Evolutionary conservation across 1,139 yeast genomes (phyloP).

Genomic region (Suhomyces taliae): DNA sequence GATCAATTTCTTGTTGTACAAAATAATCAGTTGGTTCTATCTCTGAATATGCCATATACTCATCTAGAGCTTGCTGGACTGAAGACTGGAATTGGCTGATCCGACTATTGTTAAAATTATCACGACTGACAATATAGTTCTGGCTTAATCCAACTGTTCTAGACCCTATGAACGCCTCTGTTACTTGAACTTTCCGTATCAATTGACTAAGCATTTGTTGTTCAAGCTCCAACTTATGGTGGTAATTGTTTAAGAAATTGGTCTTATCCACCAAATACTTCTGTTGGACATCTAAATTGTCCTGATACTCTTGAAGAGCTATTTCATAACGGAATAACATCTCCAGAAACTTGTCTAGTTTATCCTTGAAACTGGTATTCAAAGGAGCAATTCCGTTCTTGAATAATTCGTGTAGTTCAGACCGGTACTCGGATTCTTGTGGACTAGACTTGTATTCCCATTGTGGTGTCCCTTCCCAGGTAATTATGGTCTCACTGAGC

Average conservation of each 20-base stretch:
- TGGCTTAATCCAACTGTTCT: background rate
- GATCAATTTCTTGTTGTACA: no score
- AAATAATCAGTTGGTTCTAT: no score
- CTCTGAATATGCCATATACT: no score
- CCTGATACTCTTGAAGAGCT: slow-evolving; percentile 2
- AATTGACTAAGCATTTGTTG: slow-evolving; percentile 1
- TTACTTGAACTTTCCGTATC: slow-evolving; percentile 2
- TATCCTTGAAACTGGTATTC: background rate
- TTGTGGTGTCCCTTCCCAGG: background rate
- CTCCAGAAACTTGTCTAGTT: background rate
- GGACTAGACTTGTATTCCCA: slow-evolving; percentile 2
- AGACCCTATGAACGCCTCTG: slow-evolving; percentile 2
- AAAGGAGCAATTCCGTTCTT: background rate
- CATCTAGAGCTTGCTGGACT: no score
- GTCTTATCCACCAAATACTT: slow-evolving; percentile 4
- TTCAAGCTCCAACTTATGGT: background rate
- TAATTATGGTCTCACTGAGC: background rate
- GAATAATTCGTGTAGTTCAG: background rate
- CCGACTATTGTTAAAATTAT: no score
- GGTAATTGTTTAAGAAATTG: slow-evolving; percentile 2
- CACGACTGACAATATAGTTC: no score
- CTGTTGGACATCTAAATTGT: slow-evolving; percentile 4
- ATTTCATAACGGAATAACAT: slow-evolving; percentile 5
- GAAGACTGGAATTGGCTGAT: no score
- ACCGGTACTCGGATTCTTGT: background rate